A percentile compares a stretch with the other conserved stretches of the same genome.
These are phyloP conservation scores for Fomitopsis palustris DNA, from an alignment of 1,284 basidiomycete species.

Conservation along the genomic window DNA sequence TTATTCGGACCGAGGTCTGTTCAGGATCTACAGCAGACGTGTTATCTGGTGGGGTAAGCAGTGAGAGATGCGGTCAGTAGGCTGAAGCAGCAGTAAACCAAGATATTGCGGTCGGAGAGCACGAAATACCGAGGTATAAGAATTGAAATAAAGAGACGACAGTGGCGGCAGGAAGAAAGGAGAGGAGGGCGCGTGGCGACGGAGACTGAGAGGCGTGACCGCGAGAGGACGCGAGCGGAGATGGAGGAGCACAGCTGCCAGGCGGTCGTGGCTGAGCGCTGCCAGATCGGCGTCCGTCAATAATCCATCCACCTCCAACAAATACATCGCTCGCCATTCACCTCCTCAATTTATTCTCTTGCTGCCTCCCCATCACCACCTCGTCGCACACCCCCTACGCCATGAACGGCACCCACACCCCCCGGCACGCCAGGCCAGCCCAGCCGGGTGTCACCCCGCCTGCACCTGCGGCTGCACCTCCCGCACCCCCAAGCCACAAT, in stretches of 20 bases:
- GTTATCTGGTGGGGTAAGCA: too few species aligned
- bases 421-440: constrained; percentile 34
- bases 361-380: constrained; percentile 8
- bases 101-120: too few species aligned
- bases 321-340: constrained; percentile 7
- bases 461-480: constrained; percentile 47
- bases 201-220: neutral
- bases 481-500: constrained; percentile 33
- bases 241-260: neutral
- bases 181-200: too few species aligned
- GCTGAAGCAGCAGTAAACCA: too few species aligned
- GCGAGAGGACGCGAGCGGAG: neutral
- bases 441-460: constrained; percentile 60
- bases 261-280: neutral
- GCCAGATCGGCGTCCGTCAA: neutral
- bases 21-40: too few species aligned
- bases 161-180: neutral
- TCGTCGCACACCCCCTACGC: constrained; percentile 5
- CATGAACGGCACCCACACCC: constrained; percentile 41
- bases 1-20: too few species aligned
- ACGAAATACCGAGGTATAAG: neutral
- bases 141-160: neutral
- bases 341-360: constrained; percentile 8
- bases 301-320: neutral
- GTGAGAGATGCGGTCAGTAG: too few species aligned